Evolutionary conservation across 345 rosid genomes (phyloP).

Genomic region (Brassica incana): DNA sequence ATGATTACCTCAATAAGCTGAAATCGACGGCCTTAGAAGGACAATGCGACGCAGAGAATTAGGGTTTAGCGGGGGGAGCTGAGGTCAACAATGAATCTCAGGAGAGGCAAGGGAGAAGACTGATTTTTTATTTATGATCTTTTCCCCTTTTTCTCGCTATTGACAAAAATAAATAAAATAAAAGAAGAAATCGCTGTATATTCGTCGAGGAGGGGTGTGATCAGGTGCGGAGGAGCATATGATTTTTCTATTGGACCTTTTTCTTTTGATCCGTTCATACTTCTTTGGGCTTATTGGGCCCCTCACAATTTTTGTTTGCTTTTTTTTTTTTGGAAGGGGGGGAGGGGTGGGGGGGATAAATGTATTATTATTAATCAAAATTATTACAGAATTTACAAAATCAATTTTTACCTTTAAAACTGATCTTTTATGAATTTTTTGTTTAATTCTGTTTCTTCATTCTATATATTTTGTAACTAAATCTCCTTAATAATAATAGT

Average conservation of each 20-base stretch:
- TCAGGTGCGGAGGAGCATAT: not conserved
- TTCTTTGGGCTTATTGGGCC: slow-evolving; percentile 2
- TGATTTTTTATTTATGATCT: slow-evolving; percentile 4
- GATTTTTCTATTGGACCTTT: slow-evolving; percentile 10
- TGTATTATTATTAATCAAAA: too few species aligned
- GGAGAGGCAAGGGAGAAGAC: not conserved
- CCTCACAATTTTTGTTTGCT: not conserved
- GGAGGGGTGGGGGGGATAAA: too few species aligned
- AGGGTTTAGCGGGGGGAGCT: slow-evolving; percentile 27
- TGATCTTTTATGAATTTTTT: too few species aligned
- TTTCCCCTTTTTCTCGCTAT: not conserved
- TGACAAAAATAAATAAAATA: not conserved
- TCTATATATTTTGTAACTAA: too few species aligned
- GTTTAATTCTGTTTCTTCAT: too few species aligned
- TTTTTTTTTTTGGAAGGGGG: too few species aligned
- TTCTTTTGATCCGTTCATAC: not conserved
- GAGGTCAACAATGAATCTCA: slow-evolving; percentile 36
- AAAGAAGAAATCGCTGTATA: slow-evolving; percentile 13
- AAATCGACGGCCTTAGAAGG: not conserved
- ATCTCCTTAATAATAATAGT: too few species aligned
- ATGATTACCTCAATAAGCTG: slow-evolving; percentile 23
- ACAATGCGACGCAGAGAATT: not conserved
- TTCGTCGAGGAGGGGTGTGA: not conserved
- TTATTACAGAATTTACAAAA: too few species aligned
- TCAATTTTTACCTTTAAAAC: too few species aligned